A percentile compares a stretch with the other conserved stretches of the same genome.
phyloP scores from a whole-genome alignment of 164 flowering plant species.

The Nelumbo lutea region DNA sequence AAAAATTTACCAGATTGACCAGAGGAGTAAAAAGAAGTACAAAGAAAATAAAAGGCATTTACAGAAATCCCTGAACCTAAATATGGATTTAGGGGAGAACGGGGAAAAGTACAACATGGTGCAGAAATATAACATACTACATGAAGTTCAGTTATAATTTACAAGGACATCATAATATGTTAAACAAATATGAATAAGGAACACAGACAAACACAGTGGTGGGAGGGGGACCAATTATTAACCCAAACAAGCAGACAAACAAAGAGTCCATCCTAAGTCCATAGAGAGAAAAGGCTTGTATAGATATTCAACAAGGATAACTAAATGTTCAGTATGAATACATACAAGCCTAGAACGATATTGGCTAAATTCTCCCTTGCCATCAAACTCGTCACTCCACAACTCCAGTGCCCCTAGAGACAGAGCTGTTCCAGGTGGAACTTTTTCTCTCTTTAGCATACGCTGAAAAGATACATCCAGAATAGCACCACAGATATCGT shows the following conservation, averaged over 20 bases:
- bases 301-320: not conserved
- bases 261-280: not conserved
- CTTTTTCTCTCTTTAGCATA: conserved; percentile 68
- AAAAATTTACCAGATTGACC: too few species aligned
- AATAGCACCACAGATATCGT: conserved; percentile 60
- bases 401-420: conserved; percentile 65
- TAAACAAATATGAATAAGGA: not conserved
- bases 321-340: not conserved
- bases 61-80: too few species aligned
- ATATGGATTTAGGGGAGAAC: too few species aligned
- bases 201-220: not conserved
- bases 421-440: conserved; percentile 35
- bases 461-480: conserved; percentile 73
- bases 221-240: not conserved
- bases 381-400: conserved; percentile 93
- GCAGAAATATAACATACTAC: not conserved
- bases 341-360: conserved; percentile 91
- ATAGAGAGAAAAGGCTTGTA: not conserved
- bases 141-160: not conserved
- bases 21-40: too few species aligned
- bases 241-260: not conserved
- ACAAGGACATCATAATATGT: too few species aligned
- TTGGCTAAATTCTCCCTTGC: conserved; percentile 80
- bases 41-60: too few species aligned
- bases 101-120: too few species aligned